A percentile compares a stretch with the other conserved stretches of the same genome.
Conservation (phyloP, 1,284 basidiomycete genomes). For the Leccinum huronense region DNA sequence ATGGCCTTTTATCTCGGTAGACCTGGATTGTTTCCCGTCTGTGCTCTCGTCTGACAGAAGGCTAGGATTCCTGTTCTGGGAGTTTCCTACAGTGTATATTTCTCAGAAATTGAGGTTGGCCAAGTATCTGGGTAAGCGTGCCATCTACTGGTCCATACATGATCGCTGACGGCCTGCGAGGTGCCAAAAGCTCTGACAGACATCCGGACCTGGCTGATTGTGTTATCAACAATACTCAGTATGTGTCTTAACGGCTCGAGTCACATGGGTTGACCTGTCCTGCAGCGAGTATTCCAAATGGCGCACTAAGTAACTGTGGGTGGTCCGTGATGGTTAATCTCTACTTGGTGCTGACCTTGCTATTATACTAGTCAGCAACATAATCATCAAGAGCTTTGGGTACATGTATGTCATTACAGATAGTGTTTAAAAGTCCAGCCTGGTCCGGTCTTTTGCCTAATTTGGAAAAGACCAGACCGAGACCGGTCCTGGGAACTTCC, state of each 20-base stretch:
- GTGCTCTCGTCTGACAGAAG: conserved; percentile 5
- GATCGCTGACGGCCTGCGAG: not conserved
- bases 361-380: conserved; percentile 49
- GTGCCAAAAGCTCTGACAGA: conserved; percentile 49
- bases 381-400: conserved; percentile 62
- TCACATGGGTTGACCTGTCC: conserved; percentile 16
- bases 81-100: conserved; percentile 66
- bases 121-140: conserved; percentile 57
- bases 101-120: conserved; percentile 60
- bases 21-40: not conserved
- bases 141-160: not conserved
- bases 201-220: conserved; percentile 62
- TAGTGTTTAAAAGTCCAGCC: too few species aligned
- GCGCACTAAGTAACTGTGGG: conserved; percentile 62
- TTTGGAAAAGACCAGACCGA: too few species aligned
- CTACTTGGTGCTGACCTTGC: conserved; percentile 1
- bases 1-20: conserved; percentile 49
- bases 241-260: conserved; percentile 25
- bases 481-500: too few species aligned
- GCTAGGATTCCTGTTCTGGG: conserved; percentile 58
- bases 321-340: not conserved
- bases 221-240: conserved; percentile 59
- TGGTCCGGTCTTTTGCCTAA: not conserved
- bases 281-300: conserved; percentile 61
- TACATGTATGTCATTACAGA: conserved; percentile 49